Conservation (phyloP, 202 grass and related monocot species). For the Carex arenaria region DNA sequence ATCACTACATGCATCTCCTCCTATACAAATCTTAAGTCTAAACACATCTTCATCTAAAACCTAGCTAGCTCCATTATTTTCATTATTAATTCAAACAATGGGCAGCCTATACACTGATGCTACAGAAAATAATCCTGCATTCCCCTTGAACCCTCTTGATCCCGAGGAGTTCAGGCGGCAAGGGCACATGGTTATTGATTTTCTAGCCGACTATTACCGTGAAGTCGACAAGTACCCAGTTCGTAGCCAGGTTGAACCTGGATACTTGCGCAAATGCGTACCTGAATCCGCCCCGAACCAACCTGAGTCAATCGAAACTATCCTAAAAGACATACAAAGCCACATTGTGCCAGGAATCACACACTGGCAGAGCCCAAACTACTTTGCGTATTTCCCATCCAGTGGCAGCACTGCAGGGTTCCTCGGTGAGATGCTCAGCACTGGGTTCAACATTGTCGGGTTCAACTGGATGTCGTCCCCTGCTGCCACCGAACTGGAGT, state of each 20-base stretch:
- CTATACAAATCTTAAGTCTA: background rate
- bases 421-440: conserved; percentile 38
- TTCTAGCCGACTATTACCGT: conserved; percentile 45
- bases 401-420: conserved; percentile 36
- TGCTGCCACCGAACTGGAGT: conserved; percentile 35
- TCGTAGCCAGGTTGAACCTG: conserved; percentile 32
- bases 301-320: conserved; percentile 10
- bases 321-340: conserved; percentile 27
- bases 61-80: background rate
- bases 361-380: conserved; percentile 66
- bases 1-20: background rate
- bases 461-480: conserved; percentile 1
- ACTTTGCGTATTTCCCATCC: conserved; percentile 49
- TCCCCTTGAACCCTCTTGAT: conserved; percentile 20
- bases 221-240: conserved; percentile 35
- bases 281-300: background rate
- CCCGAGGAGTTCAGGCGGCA: conserved; percentile 37
- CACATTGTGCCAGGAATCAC: conserved; percentile 47
- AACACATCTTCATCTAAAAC: background rate
- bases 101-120: background rate
- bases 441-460: conserved; percentile 34
- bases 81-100: background rate
- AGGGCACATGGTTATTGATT: conserved; percentile 33
- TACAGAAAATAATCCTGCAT: background rate
- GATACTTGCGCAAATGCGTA: conserved; percentile 26